Base-by-base conservation (phyloP, 805 yeast species). In the Priceomyces haplophilus region DNA sequence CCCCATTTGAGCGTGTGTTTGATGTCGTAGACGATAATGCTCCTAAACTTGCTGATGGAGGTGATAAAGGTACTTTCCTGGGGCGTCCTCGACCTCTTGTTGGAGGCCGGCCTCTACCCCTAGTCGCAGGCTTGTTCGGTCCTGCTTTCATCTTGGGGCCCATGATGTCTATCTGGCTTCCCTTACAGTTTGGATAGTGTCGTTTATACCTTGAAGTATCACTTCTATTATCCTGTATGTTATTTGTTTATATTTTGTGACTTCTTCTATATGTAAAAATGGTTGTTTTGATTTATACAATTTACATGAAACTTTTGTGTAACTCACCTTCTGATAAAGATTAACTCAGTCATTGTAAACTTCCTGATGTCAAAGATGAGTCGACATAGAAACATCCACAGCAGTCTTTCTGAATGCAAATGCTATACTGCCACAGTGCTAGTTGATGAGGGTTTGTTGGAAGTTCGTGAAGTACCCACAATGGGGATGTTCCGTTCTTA, bases 171-270 rank as follows among this genome's bases (percentile, higher is more conserved):
- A 19, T 7, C 19, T 34, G 25, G 24, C 24, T 15, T 34, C 24
- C 18, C 8, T 10, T 21, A 19, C 6, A 19, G 30, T 15, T 31
- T 36, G 7, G 2, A 13, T 25, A 21, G 27, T 8, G 13, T 19
- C 6, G 21, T 15, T 24, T 36, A 16, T n/a, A 23, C 5, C 20
- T 19, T n/a, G 13, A 15, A 36, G 15, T 12, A 27, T 27, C n/a
- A 27, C 23, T 16, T 32, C n/a, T 23, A 31, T 25, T 45, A 45
- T 45, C 48, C 48, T 45, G 48, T 45, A 45, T 45, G 48, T 45
- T 45, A 37, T 32, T 45, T 45, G 41, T 41, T 41, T 45, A 34
- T 44, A 19, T 34, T 45, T 45, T 45, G 33, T 39, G 46, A 36
- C 39, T 36, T 3, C 39, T 15, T 36, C 15, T 36, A 23, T 18